Conservation (phyloP, 139 green algal genomes). For the Coelastrella sp. region DNA sequence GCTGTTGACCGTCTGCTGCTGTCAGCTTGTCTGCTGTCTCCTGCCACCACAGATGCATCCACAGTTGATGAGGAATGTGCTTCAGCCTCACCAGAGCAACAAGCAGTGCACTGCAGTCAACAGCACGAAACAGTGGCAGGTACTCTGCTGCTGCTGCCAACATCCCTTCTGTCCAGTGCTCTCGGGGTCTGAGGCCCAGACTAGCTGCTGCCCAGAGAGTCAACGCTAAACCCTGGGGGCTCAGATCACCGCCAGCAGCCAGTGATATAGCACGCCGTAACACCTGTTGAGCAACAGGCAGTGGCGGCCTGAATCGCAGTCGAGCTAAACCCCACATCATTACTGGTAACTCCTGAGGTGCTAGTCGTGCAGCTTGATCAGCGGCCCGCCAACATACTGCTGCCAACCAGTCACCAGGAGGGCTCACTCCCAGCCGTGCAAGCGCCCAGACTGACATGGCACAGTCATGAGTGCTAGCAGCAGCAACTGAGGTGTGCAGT, state of each 20-base stretch:
- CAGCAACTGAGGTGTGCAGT: not conserved
- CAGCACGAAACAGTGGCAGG: constrained; percentile 35
- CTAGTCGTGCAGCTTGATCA: not conserved
- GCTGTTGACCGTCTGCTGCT: constrained; percentile 1
- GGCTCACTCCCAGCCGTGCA: not conserved
- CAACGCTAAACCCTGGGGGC: constrained; percentile 41
- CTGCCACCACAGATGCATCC: constrained; percentile 40
- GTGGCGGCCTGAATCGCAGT: constrained; percentile 24
- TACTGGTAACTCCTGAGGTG: not conserved
- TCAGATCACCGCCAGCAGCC: constrained; percentile 15
- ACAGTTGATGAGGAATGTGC: constrained; percentile 28
- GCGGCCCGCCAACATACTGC: not conserved
- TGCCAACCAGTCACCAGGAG: not conserved
- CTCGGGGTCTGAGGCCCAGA: not conserved
- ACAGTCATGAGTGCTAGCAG: constrained; percentile 5
- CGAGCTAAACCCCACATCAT: constrained; percentile 40
- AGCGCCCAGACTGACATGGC: constrained; percentile 29
- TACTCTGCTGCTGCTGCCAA: constrained; percentile 12
- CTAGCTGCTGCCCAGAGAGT: not conserved
- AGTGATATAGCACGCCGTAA: not conserved
- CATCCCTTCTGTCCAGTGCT: constrained; percentile 14
- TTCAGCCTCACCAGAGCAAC: constrained; percentile 16
- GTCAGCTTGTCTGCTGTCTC: not conserved
- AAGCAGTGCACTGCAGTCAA: constrained; percentile 12
- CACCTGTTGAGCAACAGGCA: not conserved